phyloP scores from a whole-genome alignment of 2,329 filamentous ascomycete species.

The Bretziella fagacearum region DNA sequence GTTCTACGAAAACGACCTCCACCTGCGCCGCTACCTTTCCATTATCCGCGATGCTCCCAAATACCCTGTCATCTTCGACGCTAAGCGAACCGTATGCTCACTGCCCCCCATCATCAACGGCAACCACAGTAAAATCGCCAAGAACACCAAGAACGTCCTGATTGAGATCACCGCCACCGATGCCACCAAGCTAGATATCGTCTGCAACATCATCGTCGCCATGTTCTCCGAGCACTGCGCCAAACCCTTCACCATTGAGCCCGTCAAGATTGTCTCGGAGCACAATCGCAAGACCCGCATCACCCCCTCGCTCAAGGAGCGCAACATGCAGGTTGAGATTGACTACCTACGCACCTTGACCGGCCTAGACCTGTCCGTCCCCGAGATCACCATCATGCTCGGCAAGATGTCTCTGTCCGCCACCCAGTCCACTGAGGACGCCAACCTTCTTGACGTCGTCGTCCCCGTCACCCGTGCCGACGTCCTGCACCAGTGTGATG shows the following conservation, averaged over 20 bases:
- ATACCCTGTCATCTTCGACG: conserved; percentile 91
- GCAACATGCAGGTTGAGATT: conserved; percentile 64
- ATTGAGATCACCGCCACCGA: conserved; percentile 96
- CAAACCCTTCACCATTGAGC: conserved; percentile 83
- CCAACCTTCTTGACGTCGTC: conserved; percentile 56
- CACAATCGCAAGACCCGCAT: conserved; percentile 75
- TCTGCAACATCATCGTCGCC: conserved; percentile 84
- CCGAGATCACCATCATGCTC: conserved; percentile 62
- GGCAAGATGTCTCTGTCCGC: conserved; percentile 81
- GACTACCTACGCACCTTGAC: conserved; percentile 91
- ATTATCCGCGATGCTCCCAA: conserved; percentile 89
- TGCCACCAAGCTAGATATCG: conserved; percentile 88
- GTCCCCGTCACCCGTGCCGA: conserved; percentile 85
- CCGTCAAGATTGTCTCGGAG: conserved; percentile 76
- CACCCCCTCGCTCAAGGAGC: conserved; percentile 63
- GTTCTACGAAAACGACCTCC: conserved; percentile 89
- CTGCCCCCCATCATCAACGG: conserved; percentile 96
- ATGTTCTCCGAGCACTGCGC: conserved; percentile 93
- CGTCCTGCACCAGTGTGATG: conserved; percentile 87
- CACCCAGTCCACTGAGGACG: conserved; percentile 40
- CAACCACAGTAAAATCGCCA: conserved; percentile 87
- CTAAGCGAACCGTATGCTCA: conserved; percentile 73
- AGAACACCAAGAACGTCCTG: conserved; percentile 83
- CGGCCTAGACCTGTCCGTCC: conserved; percentile 58
- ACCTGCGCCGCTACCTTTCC: conserved; percentile 76